Evolutionary conservation across 2,329 filamentous ascomycete species (phyloP).

Genomic region (Pyrenophora seminiperda): DNA sequence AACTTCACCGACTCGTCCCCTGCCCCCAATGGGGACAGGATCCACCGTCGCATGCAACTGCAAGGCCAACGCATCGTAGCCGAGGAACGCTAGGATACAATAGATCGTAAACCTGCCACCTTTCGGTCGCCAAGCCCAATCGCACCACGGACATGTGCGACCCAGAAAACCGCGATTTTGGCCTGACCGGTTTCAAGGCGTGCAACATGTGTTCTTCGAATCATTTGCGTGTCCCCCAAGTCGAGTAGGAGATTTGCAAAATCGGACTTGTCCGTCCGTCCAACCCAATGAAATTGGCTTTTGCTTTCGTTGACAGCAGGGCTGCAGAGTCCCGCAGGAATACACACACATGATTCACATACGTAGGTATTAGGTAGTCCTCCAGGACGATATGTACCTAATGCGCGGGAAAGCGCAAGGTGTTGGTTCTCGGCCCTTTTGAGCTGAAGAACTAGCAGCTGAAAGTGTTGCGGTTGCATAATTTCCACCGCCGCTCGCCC

Average conservation of each 20-base stretch:
- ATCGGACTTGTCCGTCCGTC: background rate
- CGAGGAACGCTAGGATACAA: constrained; percentile 24
- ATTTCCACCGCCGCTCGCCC: no score
- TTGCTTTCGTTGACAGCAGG: background rate
- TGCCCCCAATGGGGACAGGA: constrained; percentile 26
- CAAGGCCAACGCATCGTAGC: constrained; percentile 44
- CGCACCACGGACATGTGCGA: constrained; percentile 9
- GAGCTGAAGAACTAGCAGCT: no score
- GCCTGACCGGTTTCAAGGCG: constrained; percentile 23
- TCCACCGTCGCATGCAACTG: constrained; percentile 27
- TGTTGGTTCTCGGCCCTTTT: no score
- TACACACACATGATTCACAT: no score
- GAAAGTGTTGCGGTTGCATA: no score
- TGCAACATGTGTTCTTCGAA: background rate
- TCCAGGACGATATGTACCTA: constrained; percentile 2
- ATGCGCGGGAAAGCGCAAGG: constrained; percentile 3
- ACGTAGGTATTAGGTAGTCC: constrained; percentile 2
- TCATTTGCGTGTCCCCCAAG: background rate
- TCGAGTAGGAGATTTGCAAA: constrained; percentile 5
- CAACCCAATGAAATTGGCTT: background rate
- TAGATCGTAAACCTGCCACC: constrained; percentile 19
- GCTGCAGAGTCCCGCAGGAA: constrained; percentile 14
- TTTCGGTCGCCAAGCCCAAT: constrained; percentile 33
- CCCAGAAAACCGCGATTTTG: constrained; percentile 32
- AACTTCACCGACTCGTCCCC: constrained; percentile 41